Percentiles rank a stretch among this genome's conserved stretches.
Conservation (phyloP, 169 alveolate species). For the Theileria orientalis region DNA sequence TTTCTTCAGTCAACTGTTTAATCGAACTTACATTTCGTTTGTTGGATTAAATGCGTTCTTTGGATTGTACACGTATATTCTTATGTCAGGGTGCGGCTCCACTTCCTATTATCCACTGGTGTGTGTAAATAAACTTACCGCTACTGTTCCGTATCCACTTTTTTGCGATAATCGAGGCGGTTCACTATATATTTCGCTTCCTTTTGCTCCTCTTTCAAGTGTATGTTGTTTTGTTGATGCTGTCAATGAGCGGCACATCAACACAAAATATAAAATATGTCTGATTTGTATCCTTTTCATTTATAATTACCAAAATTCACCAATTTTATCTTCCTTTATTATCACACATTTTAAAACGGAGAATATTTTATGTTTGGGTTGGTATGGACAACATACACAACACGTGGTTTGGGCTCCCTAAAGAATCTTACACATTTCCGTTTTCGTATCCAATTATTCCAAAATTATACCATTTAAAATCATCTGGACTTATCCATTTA, state of each 20-base stretch:
- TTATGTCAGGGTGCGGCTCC: slow-evolving; percentile 50
- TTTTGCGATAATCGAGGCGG: slow-evolving; percentile 8
- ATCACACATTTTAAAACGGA: not conserved
- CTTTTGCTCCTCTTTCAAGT: not conserved
- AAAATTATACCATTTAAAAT: not conserved
- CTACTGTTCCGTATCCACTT: not conserved
- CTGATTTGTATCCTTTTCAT: not conserved
- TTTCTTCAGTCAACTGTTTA: not conserved
- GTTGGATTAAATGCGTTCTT: slow-evolving; percentile 48
- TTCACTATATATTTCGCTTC: not conserved
- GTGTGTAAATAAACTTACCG: not conserved
- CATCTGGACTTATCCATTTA: no score
- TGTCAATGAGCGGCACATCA: not conserved
- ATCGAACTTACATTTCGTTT: slow-evolving; percentile 1
- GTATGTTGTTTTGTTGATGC: slow-evolving; percentile 14
- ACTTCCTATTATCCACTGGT: slow-evolving; percentile 27
- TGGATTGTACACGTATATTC: slow-evolving; percentile 56
- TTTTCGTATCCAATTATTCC: not conserved
- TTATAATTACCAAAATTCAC: not conserved
- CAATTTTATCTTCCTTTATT: not conserved
- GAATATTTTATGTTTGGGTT: not conserved
- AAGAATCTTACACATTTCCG: no score
- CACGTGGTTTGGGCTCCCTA: no score
- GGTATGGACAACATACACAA: not conserved
- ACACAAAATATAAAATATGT: not conserved